Percentiles rank a stretch among this genome's conserved stretches.
Conservation (phyloP, 1,284 basidiomycete genomes). For the Puccinia horiana region DNA sequence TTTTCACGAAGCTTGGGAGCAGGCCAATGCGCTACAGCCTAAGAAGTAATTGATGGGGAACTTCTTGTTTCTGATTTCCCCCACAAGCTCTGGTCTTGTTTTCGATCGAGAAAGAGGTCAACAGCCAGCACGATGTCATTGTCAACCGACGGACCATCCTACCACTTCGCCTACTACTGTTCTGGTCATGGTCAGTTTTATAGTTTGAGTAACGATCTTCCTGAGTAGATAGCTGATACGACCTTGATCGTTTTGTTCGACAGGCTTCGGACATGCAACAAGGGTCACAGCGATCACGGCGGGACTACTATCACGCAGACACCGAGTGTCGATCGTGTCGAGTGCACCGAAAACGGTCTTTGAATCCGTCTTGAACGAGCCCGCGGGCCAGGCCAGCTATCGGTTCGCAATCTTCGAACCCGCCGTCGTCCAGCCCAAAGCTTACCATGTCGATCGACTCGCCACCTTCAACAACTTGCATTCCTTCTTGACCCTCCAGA, state of each 20-base stretch:
- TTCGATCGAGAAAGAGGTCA: neutral
- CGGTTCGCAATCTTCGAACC: constrained; percentile 54
- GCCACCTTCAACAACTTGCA: constrained; percentile 67
- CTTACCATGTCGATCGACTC: constrained; percentile 66
- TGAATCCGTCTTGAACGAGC: constrained; percentile 50
- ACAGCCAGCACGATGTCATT: neutral
- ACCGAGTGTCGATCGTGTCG: constrained; percentile 55
- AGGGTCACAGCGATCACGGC: constrained; percentile 54
- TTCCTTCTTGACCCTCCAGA: constrained; percentile 55
- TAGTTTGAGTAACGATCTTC: no score
- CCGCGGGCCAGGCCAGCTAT: constrained; percentile 48
- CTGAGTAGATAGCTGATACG: neutral
- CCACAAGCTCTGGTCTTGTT: no score
- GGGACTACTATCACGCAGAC: constrained; percentile 52
- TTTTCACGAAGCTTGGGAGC: no score
- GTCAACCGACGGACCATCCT: constrained; percentile 1
- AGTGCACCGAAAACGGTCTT: constrained; percentile 55
- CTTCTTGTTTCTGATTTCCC: no score
- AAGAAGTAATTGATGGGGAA: no score
- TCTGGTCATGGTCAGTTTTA: constrained; percentile 43
- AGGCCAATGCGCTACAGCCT: no score
- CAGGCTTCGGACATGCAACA: constrained; percentile 53
- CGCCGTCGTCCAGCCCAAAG: constrained; percentile 56
- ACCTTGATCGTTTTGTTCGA: neutral
- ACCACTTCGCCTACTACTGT: constrained; percentile 41